These are phyloP conservation scores for Pichia sp. DNA, from an alignment of 1,139 yeast species.

Conservation along the genomic window DNA sequence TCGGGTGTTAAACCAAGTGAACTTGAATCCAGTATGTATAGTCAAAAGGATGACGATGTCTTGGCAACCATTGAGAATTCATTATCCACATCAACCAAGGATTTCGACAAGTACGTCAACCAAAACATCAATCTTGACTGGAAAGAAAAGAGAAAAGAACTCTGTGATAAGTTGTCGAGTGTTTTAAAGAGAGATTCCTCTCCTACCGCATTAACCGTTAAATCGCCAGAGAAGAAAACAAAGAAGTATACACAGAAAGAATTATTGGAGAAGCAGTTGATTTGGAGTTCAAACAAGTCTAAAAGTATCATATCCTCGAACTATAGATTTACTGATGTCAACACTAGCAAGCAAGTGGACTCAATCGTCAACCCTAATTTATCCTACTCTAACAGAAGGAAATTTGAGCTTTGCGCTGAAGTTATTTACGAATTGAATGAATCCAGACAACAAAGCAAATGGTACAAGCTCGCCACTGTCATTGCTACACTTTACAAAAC, in stretches of 20 bases:
- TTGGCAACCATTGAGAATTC: conserved; percentile 80
- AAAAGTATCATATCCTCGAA: conserved; percentile 25
- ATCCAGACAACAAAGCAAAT: conserved; percentile 46
- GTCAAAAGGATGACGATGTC: conserved; percentile 77
- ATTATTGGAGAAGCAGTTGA: conserved; percentile 17
- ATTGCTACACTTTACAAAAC: conserved; percentile 48
- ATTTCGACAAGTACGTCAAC: conserved; percentile 72
- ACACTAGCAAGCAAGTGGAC: conserved; percentile 17
- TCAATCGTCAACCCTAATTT: conserved; percentile 23
- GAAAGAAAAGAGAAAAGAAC: conserved; percentile 67
- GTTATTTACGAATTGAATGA: conserved; percentile 66
- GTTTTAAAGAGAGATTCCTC: conserved; percentile 22
- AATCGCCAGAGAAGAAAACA: conserved; percentile 16
- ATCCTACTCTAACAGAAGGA: conserved; percentile 36
- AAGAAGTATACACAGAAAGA: conserved; percentile 14
- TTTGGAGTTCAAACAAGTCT: conserved; percentile 23
- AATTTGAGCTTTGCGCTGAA: conserved; percentile 68
- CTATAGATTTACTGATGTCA: conserved; percentile 25
- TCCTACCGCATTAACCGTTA: neutral
- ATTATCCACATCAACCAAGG: conserved; percentile 65
- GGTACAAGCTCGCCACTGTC: conserved; percentile 45
- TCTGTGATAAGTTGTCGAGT: conserved; percentile 62
- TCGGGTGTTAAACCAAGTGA: conserved; percentile 20
- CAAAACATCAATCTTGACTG: conserved; percentile 76
- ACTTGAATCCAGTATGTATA: conserved; percentile 51